Evolutionary conservation across 768 basidiomycete genomes (phyloP).

Genomic region (Tylopilus cervinicoccineus): DNA sequence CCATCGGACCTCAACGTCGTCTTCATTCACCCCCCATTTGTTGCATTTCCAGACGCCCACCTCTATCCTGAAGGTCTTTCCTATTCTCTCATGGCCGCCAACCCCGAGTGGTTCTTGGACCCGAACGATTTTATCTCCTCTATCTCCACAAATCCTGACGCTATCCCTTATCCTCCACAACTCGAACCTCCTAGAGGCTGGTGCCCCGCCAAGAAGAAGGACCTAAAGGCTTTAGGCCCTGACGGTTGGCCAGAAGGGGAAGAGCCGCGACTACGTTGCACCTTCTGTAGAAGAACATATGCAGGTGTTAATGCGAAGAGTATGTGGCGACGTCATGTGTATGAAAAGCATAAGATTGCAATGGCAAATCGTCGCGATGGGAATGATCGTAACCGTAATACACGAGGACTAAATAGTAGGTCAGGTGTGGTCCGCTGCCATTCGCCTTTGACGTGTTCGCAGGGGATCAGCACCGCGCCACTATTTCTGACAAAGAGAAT

Average conservation of each 20-base stretch:
- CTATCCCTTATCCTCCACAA: constrained; percentile 69
- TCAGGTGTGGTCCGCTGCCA: constrained; percentile 9
- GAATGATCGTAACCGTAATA: constrained; percentile 53
- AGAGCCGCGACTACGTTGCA: constrained; percentile 76
- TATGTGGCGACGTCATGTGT: constrained; percentile 88
- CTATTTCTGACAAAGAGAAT: constrained; percentile 31
- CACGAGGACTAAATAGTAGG: constrained; percentile 65
- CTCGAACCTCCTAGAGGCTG: constrained; percentile 83
- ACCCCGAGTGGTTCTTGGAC: constrained; percentile 79
- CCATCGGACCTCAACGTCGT: constrained; percentile 59
- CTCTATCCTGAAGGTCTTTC: constrained; percentile 62
- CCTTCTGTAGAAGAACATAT: constrained; percentile 80
- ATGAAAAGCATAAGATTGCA: constrained; percentile 86
- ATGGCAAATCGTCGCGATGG: constrained; percentile 83
- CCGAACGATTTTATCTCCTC: constrained; percentile 56
- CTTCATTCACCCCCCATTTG: constrained; percentile 76
- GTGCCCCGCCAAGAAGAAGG: constrained; percentile 84
- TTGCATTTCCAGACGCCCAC: constrained; percentile 58
- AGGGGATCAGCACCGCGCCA: constrained; percentile 64
- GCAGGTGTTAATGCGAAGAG: constrained; percentile 87
- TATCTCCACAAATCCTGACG: constrained; percentile 42
- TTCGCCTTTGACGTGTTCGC: constrained; percentile 19
- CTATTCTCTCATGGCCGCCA: constrained; percentile 68
- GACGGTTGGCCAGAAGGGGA: constrained; percentile 80
- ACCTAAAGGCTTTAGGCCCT: constrained; percentile 60